Percentiles rank a stretch among this genome's conserved stretches.
phyloP scores from a whole-genome alignment of 768 basidiomycete genomes.

The Mycena olivaceomarginata region DNA sequence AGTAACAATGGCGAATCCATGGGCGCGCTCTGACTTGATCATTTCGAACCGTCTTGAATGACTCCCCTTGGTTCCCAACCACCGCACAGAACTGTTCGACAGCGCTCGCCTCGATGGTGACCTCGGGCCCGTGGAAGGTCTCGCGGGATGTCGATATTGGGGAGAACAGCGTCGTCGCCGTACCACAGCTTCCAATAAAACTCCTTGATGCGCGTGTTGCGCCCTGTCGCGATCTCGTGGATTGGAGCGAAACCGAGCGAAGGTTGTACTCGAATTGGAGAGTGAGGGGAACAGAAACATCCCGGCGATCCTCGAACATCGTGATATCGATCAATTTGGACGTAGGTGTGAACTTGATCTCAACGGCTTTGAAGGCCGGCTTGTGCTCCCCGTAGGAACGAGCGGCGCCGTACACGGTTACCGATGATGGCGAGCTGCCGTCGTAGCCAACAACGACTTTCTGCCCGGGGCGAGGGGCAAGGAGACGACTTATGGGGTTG shows the following conservation, averaged over 20 bases:
- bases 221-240: conserved; percentile 89
- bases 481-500: conserved; percentile 92
- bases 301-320: conserved; percentile 89
- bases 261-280: conserved; percentile 92
- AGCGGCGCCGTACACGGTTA: conserved; percentile 85
- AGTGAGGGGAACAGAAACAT: conserved; percentile 84
- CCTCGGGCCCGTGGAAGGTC: conserved; percentile 91
- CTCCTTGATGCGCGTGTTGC: conserved; percentile 94
- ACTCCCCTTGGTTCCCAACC: conserved; percentile 94
- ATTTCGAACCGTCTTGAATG: conserved; percentile 88
- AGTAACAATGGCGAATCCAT: conserved; percentile 99
- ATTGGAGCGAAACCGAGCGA: conserved; percentile 94
- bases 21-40: conserved; percentile 88
- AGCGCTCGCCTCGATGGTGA: conserved; percentile 83
- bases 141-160: conserved; percentile 88
- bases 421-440: conserved; percentile 69
- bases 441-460: conserved; percentile 78
- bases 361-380: conserved; percentile 87
- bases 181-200: conserved; percentile 99
- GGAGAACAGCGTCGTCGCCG: conserved; percentile 87
- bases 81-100: conserved; percentile 95
- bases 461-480: conserved; percentile 89
- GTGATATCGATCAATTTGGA: conserved; percentile 80
- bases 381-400: conserved; percentile 88
- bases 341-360: conserved; percentile 75